Evolutionary conservation across 768 basidiomycete species (phyloP).

Genomic region (Kwoniella sp.): DNA sequence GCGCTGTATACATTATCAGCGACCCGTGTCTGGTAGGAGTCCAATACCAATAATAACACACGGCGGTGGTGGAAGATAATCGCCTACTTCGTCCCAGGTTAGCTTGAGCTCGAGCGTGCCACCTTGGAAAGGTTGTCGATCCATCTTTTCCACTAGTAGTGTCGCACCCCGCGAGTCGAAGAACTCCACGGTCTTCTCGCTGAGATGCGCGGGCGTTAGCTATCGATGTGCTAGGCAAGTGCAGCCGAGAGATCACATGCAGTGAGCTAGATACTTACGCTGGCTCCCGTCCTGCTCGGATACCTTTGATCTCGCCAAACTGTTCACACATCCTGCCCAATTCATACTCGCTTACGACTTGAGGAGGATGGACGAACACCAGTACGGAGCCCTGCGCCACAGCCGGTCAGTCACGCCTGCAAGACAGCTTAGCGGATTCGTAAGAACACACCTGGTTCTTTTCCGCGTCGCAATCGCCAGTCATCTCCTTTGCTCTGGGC

Average conservation of each 20-base stretch:
- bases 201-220: too few relatives aligned
- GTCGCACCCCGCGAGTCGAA: conserved; percentile 76
- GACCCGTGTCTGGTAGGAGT: too few relatives aligned
- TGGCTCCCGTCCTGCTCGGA: conserved; percentile 54
- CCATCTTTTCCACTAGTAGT: conserved; percentile 72
- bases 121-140: conserved; percentile 73
- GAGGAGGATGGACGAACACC: conserved; percentile 67
- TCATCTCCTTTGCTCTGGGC: conserved; percentile 76
- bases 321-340: conserved; percentile 79
- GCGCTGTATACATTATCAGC: neutral
- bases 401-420: neutral
- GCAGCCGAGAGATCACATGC: neutral
- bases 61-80: conserved; percentile 55
- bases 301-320: conserved; percentile 82
- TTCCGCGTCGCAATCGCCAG: conserved; percentile 61
- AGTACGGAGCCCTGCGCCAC: conserved; percentile 69
- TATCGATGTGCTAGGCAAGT: too few relatives aligned
- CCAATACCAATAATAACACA: conserved; percentile 33
- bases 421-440: neutral
- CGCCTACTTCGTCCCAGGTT: conserved; percentile 72
- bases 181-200: conserved; percentile 87
- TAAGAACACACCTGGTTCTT: conserved; percentile 68
- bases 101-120: conserved; percentile 83
- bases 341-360: conserved; percentile 75
- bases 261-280: conserved; percentile 56